These are phyloP conservation scores for Fusarium mexicanum DNA, from an alignment of 2,329 filamentous ascomycete species.

Conservation along the genomic window DNA sequence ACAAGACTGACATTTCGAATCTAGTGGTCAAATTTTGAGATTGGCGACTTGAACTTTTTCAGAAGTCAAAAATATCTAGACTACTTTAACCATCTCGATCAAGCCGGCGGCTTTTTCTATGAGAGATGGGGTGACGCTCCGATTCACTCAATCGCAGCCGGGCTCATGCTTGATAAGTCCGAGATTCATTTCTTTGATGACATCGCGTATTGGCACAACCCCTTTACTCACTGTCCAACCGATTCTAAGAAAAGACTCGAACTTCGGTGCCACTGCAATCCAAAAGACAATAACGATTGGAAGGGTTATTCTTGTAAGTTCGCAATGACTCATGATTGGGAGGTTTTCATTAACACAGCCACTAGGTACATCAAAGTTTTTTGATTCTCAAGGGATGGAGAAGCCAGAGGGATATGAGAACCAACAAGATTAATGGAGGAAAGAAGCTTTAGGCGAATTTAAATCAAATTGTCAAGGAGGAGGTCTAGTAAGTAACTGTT, in stretches of 20 bases:
- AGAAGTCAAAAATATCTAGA: background rate
- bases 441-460: fast-evolving
- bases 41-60: background rate
- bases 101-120: background rate
- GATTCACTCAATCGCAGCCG: background rate
- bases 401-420: background rate
- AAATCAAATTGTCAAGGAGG: background rate
- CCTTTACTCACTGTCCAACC: background rate
- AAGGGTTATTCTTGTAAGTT: background rate
- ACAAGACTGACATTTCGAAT: background rate
- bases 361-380: background rate
- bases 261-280: background rate
- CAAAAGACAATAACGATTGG: background rate
- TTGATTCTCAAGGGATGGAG: background rate
- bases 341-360: background rate
- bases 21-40: background rate
- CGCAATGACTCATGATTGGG: fast-evolving
- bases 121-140: background rate
- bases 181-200: background rate
- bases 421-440: background rate
- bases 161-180: background rate
- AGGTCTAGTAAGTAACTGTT: fast-evolving
- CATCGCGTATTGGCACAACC: background rate
- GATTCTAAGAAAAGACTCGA: background rate
- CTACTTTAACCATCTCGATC: background rate